Evolutionary conservation across 169 alveolate genomes (phyloP).

Genomic region (Plasmodium knowlesi): DNA sequence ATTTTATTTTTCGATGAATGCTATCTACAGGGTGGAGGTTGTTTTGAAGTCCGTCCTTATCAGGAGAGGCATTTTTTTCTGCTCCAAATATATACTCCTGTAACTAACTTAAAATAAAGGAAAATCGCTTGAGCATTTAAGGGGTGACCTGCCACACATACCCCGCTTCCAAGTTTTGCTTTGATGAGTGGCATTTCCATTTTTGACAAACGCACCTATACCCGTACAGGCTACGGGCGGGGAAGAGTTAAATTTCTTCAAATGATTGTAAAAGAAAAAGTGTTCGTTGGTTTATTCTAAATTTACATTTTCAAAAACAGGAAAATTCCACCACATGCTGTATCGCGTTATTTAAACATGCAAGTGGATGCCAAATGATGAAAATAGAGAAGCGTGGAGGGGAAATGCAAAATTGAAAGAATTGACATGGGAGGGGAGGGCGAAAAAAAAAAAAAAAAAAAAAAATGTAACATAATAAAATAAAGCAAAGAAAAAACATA

Average conservation of each 20-base stretch:
- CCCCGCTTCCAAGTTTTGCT: background rate
- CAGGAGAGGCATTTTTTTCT: background rate
- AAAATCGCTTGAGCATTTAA: background rate
- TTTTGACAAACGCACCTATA: background rate
- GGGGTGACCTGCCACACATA: background rate
- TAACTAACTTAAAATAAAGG: background rate
- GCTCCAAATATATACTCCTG: background rate
- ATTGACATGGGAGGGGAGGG: background rate
- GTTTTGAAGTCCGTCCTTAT: background rate
- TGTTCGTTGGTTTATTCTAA: background rate
- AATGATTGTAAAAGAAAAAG: background rate
- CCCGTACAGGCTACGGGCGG: background rate
- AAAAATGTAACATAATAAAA: background rate
- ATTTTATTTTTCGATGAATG: background rate
- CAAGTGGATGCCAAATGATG: background rate
- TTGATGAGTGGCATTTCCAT: background rate
- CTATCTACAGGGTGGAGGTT: background rate
- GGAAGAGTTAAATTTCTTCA: background rate
- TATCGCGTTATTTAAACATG: background rate
- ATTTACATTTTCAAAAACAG: background rate
- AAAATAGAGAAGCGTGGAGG: background rate
- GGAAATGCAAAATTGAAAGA: background rate
- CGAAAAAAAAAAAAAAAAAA: background rate
- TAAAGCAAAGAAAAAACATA: background rate
- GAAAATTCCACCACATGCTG: background rate